Evolutionary conservation across 2,329 filamentous ascomycete genomes (phyloP).

Genomic region (Achaetomium macrosporum): DNA sequence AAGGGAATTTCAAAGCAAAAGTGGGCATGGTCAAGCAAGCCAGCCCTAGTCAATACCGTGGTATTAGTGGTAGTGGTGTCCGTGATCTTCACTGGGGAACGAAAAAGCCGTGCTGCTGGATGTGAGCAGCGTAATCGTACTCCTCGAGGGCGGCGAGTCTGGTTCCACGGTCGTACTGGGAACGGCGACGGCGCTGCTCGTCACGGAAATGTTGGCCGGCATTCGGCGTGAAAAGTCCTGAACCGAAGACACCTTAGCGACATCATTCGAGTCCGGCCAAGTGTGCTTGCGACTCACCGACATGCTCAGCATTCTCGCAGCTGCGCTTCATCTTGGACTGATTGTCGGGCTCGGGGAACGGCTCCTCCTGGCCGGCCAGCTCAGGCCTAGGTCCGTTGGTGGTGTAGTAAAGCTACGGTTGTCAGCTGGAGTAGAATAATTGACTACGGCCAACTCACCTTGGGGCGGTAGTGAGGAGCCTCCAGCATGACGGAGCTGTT

Average conservation of each 20-base stretch:
- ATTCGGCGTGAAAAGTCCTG: constrained; percentile 75
- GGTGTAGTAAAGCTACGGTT: constrained; percentile 46
- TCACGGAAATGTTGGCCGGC: constrained; percentile 67
- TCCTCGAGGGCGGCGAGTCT: constrained; percentile 63
- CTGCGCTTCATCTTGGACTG: constrained; percentile 81
- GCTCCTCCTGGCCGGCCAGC: constrained; percentile 63
- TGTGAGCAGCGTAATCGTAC: constrained; percentile 43
- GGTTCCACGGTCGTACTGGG: constrained; percentile 77
- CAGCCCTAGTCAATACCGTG: constrained; percentile 5
- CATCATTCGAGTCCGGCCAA: neutral
- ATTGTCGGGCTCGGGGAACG: constrained; percentile 76
- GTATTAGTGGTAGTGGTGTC: neutral
- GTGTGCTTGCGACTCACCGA: constrained; percentile 51
- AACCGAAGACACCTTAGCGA: neutral
- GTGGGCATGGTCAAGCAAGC: constrained; percentile 20
- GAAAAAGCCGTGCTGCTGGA: constrained; percentile 30
- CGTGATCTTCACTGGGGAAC: constrained; percentile 18
- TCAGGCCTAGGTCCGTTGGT: constrained; percentile 43
- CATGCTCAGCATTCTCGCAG: constrained; percentile 77
- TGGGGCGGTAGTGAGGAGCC: constrained; percentile 72
- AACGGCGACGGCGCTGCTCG: constrained; percentile 69
- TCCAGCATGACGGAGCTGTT: constrained; percentile 97
- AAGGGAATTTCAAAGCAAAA: constrained; percentile 20
- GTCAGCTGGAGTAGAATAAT: constrained; percentile 16
- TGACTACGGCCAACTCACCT: constrained; percentile 44